A percentile compares a stretch with the other conserved stretches of the same genome.
Conservation (phyloP, 345 rosid genomes). For the thale cress (Arabidopsis thaliana) region DNA sequence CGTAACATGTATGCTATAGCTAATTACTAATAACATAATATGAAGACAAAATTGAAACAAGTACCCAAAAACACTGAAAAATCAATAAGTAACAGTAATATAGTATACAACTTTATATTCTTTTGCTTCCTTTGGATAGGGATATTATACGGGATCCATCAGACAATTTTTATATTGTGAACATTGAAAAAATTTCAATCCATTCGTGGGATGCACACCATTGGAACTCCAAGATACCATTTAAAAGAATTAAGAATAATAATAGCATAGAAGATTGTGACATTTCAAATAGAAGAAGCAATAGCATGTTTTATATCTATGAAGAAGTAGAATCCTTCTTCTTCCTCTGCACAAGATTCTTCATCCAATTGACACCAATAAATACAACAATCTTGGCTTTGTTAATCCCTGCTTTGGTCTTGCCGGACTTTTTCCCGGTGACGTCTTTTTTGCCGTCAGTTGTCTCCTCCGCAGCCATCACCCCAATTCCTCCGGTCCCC, state of each 20-base stretch:
- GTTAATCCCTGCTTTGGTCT: slow-evolving; percentile 47
- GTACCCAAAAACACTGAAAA: background rate
- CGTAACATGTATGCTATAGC: background rate
- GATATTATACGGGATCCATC: background rate
- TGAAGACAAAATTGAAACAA: background rate
- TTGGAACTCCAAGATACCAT: slow-evolving; percentile 8
- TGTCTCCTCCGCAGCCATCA: slow-evolving; percentile 53
- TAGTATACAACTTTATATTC: background rate
- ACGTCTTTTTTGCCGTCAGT: slow-evolving; percentile 47
- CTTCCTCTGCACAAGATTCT: slow-evolving; percentile 55
- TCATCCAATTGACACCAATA: slow-evolving; percentile 68
- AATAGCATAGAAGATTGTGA: background rate
- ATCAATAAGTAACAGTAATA: background rate
- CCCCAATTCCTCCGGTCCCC: slow-evolving; percentile 81
- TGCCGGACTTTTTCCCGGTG: slow-evolving; percentile 48
- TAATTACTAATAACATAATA: background rate
- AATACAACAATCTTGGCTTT: slow-evolving; percentile 51
- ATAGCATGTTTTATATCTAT: background rate
- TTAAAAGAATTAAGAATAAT: background rate
- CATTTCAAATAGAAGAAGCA: background rate
- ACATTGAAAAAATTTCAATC: background rate
- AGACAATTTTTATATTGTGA: background rate
- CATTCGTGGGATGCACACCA: slow-evolving; percentile 35
- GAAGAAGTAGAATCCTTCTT: slow-evolving; percentile 45
- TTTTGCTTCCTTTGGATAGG: background rate